Base-by-base conservation (phyloP, 2,329 filamentous ascomycete genomes). In the Fonsecaea pedrosoi region DNA sequence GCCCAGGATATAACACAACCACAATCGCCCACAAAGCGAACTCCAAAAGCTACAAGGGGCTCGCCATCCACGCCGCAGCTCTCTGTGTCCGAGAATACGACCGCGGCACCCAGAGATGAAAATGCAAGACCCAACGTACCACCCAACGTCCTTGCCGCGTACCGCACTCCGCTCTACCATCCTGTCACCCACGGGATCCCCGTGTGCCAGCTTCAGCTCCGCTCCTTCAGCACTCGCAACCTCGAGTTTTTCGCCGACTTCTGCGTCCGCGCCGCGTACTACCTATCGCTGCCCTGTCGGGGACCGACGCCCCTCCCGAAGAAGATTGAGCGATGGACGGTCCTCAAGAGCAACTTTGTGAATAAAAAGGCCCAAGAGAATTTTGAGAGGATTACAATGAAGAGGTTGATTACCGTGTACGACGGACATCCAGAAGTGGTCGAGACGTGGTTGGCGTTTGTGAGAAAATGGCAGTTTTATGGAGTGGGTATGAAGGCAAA, bases 401-500 rank as follows among this genome's bases (percentile, higher is more conserved):
- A 94, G 62, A 85, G 95, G 13, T 79, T 97, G 74, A 93, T 99
- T 60, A 93, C 97, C 80, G 95, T 99, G 75, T 90, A 92, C 71
- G 95, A 98, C 75, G 95, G 93, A 0, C 86, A 97, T 75, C 89
- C 93, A 0, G 92, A 97, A 77, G 90, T 89, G 0, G 93, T 99
- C 40, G 90, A 96, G 79, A 79, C 94, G 34, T 99, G 95, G 95
- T 82, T 99, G 66, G 93, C 92, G 0, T 98, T 96, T 77, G 78
- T 99, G 76, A 87, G 91, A 75, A 96, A 96, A 80, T 90, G 97
- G 77, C 92, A 93, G 50, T 96, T 95, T 77, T 92, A 96, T 73
- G 95, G 95, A n/a, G 90, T 98, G 48, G 95, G 95, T 74, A 96
- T 99, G 93, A 99, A 99, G 85, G 95, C 95, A 61, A 97, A 99